These are phyloP conservation scores for Neurospora intermedia DNA, from an alignment of 495 filamentous ascomycete species.

Conservation along the genomic window DNA sequence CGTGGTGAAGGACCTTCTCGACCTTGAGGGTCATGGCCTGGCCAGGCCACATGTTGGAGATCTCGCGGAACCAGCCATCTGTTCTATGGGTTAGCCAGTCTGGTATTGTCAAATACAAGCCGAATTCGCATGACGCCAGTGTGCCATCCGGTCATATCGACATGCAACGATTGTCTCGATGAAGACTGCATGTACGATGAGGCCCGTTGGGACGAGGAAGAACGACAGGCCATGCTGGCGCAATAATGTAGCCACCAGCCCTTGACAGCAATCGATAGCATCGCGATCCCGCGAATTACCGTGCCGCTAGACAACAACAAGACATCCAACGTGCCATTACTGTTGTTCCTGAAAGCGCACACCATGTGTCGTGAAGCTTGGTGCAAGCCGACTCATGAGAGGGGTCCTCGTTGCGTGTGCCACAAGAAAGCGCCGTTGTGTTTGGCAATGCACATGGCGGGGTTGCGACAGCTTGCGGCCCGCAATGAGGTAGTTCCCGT, in stretches of 20 bases:
- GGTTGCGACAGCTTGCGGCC: background rate
- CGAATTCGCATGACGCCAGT: background rate
- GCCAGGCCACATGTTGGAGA: slow-evolving; percentile 96
- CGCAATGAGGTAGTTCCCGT: background rate
- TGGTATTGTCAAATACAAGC: background rate
- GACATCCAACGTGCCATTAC: background rate
- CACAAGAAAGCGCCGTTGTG: background rate
- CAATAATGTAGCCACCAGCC: background rate
- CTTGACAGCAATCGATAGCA: slow-evolving; percentile 1
- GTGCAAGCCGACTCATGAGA: background rate
- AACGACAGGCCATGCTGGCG: background rate
- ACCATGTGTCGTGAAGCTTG: background rate
- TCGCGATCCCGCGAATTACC: background rate
- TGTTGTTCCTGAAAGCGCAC: background rate
- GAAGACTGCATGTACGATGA: background rate
- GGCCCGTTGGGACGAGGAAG: background rate
- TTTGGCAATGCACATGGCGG: background rate
- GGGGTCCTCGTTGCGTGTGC: slow-evolving; percentile 2
- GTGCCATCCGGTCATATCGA: background rate
- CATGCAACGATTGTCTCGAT: background rate
- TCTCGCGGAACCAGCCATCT: slow-evolving; percentile 99
- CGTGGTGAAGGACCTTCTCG: slow-evolving; percentile 94
- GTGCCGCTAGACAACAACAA: background rate
- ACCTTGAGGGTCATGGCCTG: slow-evolving; percentile 98
- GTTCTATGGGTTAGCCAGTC: background rate